These are phyloP conservation scores for Amaranthus tricolor DNA, from an alignment of 179 eudicot species.

Conservation along the genomic window DNA sequence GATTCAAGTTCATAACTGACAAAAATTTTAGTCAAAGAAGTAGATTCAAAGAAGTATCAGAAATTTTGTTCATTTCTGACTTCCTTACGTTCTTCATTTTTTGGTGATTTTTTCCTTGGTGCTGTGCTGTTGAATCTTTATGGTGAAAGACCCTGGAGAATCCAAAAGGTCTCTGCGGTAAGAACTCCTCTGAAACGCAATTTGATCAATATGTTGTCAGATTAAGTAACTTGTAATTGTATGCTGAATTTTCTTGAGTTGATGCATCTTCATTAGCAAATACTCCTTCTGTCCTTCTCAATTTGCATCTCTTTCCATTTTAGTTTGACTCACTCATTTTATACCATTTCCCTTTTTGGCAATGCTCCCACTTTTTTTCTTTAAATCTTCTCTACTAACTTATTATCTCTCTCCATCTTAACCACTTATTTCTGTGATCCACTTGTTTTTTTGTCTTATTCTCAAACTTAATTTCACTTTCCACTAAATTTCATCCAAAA, in stretches of 20 bases:
- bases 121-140: conserved; percentile 20
- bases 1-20: background rate
- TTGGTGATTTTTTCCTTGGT: conserved; percentile 8
- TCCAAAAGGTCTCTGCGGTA: conserved; percentile 79
- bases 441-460: no score
- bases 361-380: no score
- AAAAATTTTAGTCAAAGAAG: background rate
- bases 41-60: background rate
- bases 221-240: background rate
- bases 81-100: background rate
- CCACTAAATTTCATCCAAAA: no score
- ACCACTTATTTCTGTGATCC: no score
- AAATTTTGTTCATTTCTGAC: background rate
- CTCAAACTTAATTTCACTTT: no score
- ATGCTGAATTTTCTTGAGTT: background rate
- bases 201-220: background rate
- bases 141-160: conserved; percentile 66
- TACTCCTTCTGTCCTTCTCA: background rate
- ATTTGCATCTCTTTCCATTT: background rate
- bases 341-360: no score
- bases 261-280: background rate
- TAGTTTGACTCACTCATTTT: no score
- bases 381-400: no score
- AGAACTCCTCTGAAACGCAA: conserved; percentile 16
- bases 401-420: no score